phyloP scores from a whole-genome alignment of 139 green algal genomes.

The Zygnema circumcarinatum region DNA sequence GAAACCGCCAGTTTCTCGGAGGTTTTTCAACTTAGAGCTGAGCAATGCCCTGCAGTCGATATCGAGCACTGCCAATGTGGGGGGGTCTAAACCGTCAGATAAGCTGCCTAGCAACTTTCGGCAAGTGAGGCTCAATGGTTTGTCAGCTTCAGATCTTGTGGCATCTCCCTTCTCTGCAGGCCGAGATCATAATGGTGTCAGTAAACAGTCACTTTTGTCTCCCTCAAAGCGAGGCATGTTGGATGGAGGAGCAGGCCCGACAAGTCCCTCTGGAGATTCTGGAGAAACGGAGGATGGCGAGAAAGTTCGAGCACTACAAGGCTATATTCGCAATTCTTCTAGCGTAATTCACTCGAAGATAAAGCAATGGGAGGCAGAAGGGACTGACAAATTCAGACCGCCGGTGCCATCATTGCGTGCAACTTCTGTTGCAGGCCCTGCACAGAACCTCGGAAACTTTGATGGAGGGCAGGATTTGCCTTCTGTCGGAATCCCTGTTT shows the following conservation, averaged over 20 bases:
- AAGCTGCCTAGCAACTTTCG: not conserved
- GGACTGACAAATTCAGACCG: not conserved
- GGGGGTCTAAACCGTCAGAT: not conserved
- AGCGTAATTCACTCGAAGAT: slow-evolving; percentile 2
- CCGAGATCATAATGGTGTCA: not conserved
- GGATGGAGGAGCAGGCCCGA: not conserved
- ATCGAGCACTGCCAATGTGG: not conserved
- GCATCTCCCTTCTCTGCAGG: not conserved
- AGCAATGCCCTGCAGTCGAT: slow-evolving; percentile 28
- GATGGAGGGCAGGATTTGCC: not conserved
- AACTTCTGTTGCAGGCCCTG: not conserved
- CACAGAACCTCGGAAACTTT: not conserved
- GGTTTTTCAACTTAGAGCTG: slow-evolving; percentile 26
- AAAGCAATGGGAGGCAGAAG: slow-evolving; percentile 23
- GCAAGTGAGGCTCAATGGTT: not conserved
- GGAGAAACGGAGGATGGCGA: slow-evolving; percentile 1
- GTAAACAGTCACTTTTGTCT: not conserved
- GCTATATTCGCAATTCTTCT: slow-evolving; percentile 33
- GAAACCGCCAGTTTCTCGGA: slow-evolving; percentile 32
- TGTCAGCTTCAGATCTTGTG: not conserved
- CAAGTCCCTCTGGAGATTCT: not conserved
- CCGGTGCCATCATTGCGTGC: not conserved
- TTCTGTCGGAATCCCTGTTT: slow-evolving; percentile 19
- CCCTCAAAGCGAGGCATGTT: not conserved
- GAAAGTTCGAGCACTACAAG: slow-evolving; percentile 23